Conservation (phyloP, 1,284 basidiomycete genomes). For the Somion occarium region DNA sequence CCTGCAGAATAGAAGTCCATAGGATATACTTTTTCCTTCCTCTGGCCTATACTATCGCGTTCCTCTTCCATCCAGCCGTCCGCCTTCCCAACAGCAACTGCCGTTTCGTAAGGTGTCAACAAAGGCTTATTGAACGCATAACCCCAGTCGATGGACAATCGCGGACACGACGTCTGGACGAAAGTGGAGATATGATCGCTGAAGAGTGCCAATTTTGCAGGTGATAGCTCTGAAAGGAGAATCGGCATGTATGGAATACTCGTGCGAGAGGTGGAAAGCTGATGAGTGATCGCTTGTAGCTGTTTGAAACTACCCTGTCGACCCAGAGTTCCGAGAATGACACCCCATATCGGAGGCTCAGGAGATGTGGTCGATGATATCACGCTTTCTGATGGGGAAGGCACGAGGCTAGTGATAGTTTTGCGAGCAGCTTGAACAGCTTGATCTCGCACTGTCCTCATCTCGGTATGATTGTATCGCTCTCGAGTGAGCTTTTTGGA, state of each 20-base stretch:
- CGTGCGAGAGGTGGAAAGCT: constrained; percentile 47
- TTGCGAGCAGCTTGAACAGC: constrained; percentile 74
- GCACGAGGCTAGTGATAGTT: constrained; percentile 43
- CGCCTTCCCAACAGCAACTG: constrained; percentile 77
- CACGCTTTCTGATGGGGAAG: background rate
- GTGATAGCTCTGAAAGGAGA: constrained; percentile 93
- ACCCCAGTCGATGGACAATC: constrained; percentile 97
- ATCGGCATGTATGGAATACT: constrained; percentile 83
- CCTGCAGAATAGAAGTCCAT: constrained; percentile 96
- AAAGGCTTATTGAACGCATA: constrained; percentile 91
- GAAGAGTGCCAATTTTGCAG: constrained; percentile 88
- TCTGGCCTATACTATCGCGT: constrained; percentile 29
- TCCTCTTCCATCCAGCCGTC: constrained; percentile 58
- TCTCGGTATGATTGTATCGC: constrained; percentile 86
- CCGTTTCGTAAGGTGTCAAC: constrained; percentile 92
- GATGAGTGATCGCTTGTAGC: constrained; percentile 77
- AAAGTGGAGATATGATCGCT: constrained; percentile 80
- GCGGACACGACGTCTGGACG: constrained; percentile 94
- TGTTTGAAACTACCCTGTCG: constrained; percentile 92
- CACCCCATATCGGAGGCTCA: constrained; percentile 67
- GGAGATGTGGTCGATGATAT: constrained; percentile 6
- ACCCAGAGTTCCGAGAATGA: constrained; percentile 94
- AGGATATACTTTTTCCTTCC: constrained; percentile 58
- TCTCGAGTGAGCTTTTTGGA: constrained; percentile 96
- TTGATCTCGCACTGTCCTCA: constrained; percentile 73